Evolutionary conservation across 768 basidiomycete species (phyloP), one percentile per base, ranked within the genome.

Genomic region (Mycena chlorophos): DNA sequence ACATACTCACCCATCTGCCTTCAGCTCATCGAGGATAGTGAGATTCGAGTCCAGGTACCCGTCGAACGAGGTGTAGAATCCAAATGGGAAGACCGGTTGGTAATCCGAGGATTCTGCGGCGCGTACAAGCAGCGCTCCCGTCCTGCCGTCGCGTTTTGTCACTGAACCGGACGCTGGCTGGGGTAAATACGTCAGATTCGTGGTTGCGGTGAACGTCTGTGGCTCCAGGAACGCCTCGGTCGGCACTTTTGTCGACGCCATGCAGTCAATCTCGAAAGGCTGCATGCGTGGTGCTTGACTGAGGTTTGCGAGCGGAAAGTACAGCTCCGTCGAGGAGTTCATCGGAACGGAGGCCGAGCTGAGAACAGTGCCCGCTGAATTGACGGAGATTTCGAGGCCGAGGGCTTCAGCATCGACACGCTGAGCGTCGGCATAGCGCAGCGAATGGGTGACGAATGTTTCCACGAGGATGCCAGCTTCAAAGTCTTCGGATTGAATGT

Each of bases 11-110:
- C 78, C 81, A 49, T 77, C 72, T 12, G 64, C 68, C 66, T 77
- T 78, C 13, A 83, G 71, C 47, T 74, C 71, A 58, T 80, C 73
- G 25, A 83, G 63, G 25, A 73, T 40, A 0, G 72, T 66, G 40
- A 81, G 49, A 61, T 84, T 78, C 0, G 65, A 58, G 3, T 64
- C 75, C 4, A 82, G 64, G 40, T 75, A 75, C 14, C 63, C 62
- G 20, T 70, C 75, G 37, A 81, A 78, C 5, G 68, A 60, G 1
- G 81, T 73, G 57, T 83, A 85, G 67, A 83, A 85, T 1, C 84
- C 83, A 8, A 82, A 68, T 1, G 85, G 82, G 43, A 85, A 67
- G 13, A 86, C 68, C 0, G 78, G 70, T 56, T 74, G 64, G 39
- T 60, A 65, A 54, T 68, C 54, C 19, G 23, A 20, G 70, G 71